These are phyloP conservation scores for Didymosphaeria variabile DNA, from an alignment of 2,329 filamentous ascomycete genomes.

Conservation along the genomic window DNA sequence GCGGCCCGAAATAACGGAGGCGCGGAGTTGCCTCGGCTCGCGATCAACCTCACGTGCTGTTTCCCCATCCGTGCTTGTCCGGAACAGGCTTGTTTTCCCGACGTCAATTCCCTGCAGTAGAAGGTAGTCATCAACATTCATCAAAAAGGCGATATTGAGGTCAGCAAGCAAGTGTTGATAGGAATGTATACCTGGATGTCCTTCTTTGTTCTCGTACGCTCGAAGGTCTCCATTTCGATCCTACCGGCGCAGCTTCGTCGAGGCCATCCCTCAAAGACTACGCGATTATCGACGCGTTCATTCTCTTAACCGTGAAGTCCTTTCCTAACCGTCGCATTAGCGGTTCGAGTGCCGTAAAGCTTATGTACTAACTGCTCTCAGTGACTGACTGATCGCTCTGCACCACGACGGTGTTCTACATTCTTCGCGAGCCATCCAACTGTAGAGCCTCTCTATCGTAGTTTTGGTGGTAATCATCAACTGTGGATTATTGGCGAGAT, in stretches of 20 bases:
- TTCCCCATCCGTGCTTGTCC: not conserved
- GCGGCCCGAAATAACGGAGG: slow-evolving; percentile 19
- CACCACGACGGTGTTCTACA: not conserved
- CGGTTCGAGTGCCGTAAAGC: not conserved
- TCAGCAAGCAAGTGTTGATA: not conserved
- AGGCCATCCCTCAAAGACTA: too few species aligned
- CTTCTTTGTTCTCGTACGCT: not conserved
- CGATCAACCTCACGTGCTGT: slow-evolving; percentile 8
- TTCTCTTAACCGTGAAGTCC: not conserved
- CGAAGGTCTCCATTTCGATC: too few species aligned
- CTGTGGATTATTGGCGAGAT: not conserved
- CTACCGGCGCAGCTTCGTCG: too few species aligned
- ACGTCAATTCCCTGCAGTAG: not conserved
- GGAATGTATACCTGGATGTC: not conserved
- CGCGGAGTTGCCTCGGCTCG: slow-evolving; percentile 20
- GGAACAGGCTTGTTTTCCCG: not conserved
- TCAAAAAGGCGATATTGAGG: not conserved
- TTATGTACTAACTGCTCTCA: not conserved
- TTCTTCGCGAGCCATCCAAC: not conserved
- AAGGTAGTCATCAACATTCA: not conserved
- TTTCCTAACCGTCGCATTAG: not conserved
- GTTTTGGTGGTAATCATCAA: not conserved
- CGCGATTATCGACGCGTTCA: not conserved
- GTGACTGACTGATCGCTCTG: not conserved
- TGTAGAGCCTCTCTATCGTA: not conserved